phyloP scores from a whole-genome alignment of 768 basidiomycete species.

The Serendipita indica region DNA sequence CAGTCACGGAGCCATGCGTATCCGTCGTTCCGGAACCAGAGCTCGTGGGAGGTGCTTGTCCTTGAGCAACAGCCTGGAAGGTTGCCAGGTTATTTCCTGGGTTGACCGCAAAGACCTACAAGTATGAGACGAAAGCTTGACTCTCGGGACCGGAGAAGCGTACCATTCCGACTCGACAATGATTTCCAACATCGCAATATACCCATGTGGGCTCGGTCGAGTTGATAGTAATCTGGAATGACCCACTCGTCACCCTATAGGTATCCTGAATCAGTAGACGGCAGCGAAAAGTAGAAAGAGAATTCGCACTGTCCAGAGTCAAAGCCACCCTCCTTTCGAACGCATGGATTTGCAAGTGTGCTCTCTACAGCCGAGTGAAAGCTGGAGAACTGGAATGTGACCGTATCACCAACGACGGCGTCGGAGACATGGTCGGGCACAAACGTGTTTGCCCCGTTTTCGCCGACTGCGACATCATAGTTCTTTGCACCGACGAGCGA shows the following conservation, averaged over 20 bases:
- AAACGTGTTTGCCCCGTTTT: not conserved
- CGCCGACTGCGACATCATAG: not conserved
- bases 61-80: not conserved
- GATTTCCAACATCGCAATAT: not conserved
- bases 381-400: not conserved
- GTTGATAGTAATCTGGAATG: not conserved
- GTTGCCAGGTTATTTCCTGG: not conserved
- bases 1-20: no score
- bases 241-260: not conserved
- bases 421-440: not conserved
- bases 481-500: no score
- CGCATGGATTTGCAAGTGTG: not conserved
- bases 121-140: not conserved
- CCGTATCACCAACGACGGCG: not conserved
- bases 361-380: not conserved
- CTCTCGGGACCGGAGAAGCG: not conserved
- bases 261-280: not conserved
- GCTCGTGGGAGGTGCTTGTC: no score
- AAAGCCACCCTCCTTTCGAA: not conserved
- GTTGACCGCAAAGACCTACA: not conserved
- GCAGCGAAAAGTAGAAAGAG: not conserved
- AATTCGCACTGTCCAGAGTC: not conserved
- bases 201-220: not conserved
- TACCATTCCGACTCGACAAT: not conserved
- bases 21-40: no score